phyloP scores from a whole-genome alignment of 2,329 filamentous ascomycete genomes.

The Verticillium klebahnii region DNA sequence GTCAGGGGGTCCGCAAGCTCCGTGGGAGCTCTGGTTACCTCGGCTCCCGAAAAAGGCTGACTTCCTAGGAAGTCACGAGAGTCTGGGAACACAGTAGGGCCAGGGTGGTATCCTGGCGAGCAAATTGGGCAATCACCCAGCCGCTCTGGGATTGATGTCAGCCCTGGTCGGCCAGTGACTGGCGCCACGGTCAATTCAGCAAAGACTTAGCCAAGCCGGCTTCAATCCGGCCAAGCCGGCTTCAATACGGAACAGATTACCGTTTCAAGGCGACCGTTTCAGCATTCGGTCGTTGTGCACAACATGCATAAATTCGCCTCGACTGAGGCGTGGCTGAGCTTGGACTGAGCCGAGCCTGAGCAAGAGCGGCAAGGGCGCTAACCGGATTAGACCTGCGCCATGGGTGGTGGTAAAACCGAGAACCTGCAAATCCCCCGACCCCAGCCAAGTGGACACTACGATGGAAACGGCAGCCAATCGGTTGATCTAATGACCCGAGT shows the following conservation, averaged over 20 bases:
- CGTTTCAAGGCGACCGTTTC: no score
- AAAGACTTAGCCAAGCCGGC: no score
- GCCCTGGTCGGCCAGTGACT: neutral
- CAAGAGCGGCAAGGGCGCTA: neutral
- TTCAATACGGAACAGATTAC: no score
- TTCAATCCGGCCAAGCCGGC: no score
- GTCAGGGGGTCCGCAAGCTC: no score
- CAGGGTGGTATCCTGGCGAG: no score
- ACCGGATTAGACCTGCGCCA: neutral
- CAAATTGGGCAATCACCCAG: neutral
- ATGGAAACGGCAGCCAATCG: neutral
- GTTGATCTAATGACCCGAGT: neutral
- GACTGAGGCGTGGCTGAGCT: neutral
- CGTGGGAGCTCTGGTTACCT: no score
- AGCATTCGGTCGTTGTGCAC: no score
- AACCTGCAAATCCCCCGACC: neutral
- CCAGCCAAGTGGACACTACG: neutral
- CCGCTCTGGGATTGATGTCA: neutral
- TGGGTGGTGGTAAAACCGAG: neutral
- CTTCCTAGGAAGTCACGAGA: neutral
- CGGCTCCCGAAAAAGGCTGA: neutral
- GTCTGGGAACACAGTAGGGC: no score
- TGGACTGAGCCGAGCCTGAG: constrained; percentile 1
- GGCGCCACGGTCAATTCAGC: neutral
- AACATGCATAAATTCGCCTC: no score